Evolutionary conservation across 2,329 filamentous ascomycete genomes (phyloP), one percentile per base, ranked within the genome.

Genomic region (Fusarium heterosporum): DNA sequence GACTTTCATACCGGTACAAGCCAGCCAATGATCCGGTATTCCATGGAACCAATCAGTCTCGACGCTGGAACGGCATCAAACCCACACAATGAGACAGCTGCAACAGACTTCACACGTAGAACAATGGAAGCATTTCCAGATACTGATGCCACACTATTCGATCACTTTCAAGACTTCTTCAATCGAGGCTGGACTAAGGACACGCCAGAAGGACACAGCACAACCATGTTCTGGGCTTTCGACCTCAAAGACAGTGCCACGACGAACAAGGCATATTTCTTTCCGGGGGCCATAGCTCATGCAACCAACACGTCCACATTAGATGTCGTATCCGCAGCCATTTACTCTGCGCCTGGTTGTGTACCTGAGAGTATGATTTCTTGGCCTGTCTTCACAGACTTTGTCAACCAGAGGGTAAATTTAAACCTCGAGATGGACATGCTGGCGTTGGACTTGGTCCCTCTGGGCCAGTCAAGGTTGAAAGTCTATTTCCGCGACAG

Each of bases 401-500:
- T 63, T 8, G 8, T 55, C 2, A 6, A 30, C 2, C 28, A 39
- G 4, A 47, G 40, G 2, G 16, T 9, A 11, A 1, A 40, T 1
- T 2, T 55, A 0, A 11, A 25, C 5, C 55, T 69, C 2, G 61
- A 68, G 9, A 54, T 66, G 7, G 66, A 70, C 10, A 77, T 79
- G 60, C 39, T 80, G 19, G 78, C 76, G 1, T 68, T 80, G 13
- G 79, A 80, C 46, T 64, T 74, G 8, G 64, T 78, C 4, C 45
- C 65, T 3, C 56, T 70, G 1, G 32, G 48, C 0, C 47, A 74
- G 4, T 76, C 77, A 2, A 74, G 78, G 4, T 62, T 80, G 30
- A 79, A 80, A 49, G 67, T 81, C 34, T 81, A 80, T 57, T 69
- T 78, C 16, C 69, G 79, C 13, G 65, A 53, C 12, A 70, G 72